Conservation (phyloP, 345 rosid genomes). For the Eutrema japonicum region DNA sequence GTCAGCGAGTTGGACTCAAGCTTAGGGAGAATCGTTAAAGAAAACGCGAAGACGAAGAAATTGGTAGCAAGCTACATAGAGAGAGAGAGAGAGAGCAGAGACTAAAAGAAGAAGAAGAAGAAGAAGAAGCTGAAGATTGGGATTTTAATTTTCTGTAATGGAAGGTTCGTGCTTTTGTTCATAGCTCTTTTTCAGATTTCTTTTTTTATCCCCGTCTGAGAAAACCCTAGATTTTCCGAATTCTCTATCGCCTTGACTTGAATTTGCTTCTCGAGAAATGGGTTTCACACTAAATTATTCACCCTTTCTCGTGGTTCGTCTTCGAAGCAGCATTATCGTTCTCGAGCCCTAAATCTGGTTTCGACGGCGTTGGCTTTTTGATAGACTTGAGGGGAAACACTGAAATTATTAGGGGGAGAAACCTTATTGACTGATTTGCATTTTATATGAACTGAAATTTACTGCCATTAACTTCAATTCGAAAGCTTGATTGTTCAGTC, state of each 20-base stretch:
- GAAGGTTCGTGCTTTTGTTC: slow-evolving; percentile 39
- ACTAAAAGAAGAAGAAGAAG: slow-evolving; percentile 8
- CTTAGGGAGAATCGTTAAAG: slow-evolving; percentile 25
- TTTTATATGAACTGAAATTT: slow-evolving; percentile 1
- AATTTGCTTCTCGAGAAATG: slow-evolving; percentile 14
- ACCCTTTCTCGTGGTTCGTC: not conserved
- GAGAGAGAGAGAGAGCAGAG: slow-evolving; percentile 3
- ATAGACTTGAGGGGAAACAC: not conserved
- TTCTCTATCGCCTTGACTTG: slow-evolving; percentile 19
- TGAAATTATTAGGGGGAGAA: not conserved
- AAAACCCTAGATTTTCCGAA: slow-evolving; percentile 37
- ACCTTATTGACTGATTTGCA: not conserved
- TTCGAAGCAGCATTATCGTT: slow-evolving; percentile 26
- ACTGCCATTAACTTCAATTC: slow-evolving; percentile 15
- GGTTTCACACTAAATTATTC: not conserved
- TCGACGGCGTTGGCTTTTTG: slow-evolving; percentile 12
- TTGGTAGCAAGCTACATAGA: slow-evolving; percentile 9
- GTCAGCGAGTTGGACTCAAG: slow-evolving; percentile 45
- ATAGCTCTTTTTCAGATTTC: slow-evolving; percentile 25
- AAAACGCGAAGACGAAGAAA: slow-evolving; percentile 32
- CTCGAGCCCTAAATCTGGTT: slow-evolving; percentile 29
- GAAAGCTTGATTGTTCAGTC: slow-evolving; percentile 16
- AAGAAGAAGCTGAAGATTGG: slow-evolving; percentile 24
- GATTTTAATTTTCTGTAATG: slow-evolving; percentile 25
- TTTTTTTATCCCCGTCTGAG: not conserved